These are phyloP conservation scores for Moringa oleifera DNA, from an alignment of 345 rosid genomes.

Conservation along the genomic window DNA sequence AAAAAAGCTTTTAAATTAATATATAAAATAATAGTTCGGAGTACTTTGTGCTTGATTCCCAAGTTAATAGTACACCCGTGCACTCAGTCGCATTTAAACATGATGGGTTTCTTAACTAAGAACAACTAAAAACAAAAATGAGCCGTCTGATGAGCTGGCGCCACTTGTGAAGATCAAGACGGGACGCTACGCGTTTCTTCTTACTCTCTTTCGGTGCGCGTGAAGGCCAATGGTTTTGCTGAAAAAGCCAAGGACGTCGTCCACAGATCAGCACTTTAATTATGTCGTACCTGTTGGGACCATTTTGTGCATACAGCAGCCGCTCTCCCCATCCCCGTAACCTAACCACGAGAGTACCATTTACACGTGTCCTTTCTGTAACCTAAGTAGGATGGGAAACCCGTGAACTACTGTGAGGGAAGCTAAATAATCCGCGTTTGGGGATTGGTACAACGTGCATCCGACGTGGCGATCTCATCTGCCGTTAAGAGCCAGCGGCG, in stretches of 20 bases:
- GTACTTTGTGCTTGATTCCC: too few species aligned
- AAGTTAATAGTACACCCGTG: too few species aligned
- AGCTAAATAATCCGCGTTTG: background rate
- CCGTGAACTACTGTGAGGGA: background rate
- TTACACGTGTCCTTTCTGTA: background rate
- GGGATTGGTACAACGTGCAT: slow-evolving; percentile 20
- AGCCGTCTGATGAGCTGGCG: too few species aligned
- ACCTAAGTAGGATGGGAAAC: background rate
- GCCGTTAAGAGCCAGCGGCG: slow-evolving; percentile 1
- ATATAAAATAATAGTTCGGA: too few species aligned
- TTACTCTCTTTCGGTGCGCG: background rate
- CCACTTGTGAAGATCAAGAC: background rate
- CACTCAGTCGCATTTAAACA: too few species aligned
- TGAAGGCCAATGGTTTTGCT: background rate
- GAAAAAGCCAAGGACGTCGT: too few species aligned
- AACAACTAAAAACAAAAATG: too few species aligned
- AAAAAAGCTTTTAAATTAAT: too few species aligned
- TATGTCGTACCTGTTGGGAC: too few species aligned
- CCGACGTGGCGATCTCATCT: slow-evolving; percentile 33
- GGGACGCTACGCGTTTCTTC: background rate
- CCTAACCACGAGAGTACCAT: background rate
- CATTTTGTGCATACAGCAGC: too few species aligned
- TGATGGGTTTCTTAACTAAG: too few species aligned
- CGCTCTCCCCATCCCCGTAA: background rate
- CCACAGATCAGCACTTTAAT: background rate